These are phyloP conservation scores for Moelleriella libera DNA, from an alignment of 2,329 filamentous ascomycete genomes.

Conservation along the genomic window DNA sequence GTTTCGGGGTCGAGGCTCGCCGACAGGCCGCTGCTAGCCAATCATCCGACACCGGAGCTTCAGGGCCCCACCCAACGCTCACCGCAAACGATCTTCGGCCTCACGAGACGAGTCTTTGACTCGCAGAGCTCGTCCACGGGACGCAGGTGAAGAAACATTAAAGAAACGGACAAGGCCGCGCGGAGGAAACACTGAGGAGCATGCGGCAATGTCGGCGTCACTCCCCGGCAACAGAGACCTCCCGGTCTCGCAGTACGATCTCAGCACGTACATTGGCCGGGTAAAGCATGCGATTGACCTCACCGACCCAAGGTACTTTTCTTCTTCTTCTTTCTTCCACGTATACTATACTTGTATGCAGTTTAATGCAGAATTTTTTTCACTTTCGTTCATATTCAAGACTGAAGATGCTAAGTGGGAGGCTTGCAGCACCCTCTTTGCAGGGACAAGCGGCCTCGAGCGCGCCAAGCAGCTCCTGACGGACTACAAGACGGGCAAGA, in stretches of 20 bases:
- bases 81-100: neutral
- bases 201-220: conserved; percentile 44
- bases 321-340: conserved; percentile 1
- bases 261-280: conserved; percentile 87
- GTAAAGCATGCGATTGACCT: conserved; percentile 82
- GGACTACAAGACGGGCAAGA: conserved; percentile 74
- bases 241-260: conserved; percentile 82
- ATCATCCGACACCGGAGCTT: neutral
- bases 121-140: too few relatives aligned
- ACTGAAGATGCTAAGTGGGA: neutral
- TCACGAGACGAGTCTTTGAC: neutral
- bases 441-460: conserved; percentile 64
- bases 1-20: too few relatives aligned
- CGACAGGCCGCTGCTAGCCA: neutral
- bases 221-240: conserved; percentile 62
- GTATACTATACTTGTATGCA: neutral
- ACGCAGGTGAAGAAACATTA: too few relatives aligned
- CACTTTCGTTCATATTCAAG: neutral
- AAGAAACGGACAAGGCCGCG: too few relatives aligned
- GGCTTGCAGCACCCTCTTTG: conserved; percentile 62
- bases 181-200: too few relatives aligned
- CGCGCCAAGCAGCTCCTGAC: conserved; percentile 71
- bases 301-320: conserved; percentile 81
- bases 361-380: too few relatives aligned
- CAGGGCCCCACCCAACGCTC: neutral